Evolutionary conservation across 306 rosid genomes (phyloP).

Genomic region (Cucurbita ficifolia): DNA sequence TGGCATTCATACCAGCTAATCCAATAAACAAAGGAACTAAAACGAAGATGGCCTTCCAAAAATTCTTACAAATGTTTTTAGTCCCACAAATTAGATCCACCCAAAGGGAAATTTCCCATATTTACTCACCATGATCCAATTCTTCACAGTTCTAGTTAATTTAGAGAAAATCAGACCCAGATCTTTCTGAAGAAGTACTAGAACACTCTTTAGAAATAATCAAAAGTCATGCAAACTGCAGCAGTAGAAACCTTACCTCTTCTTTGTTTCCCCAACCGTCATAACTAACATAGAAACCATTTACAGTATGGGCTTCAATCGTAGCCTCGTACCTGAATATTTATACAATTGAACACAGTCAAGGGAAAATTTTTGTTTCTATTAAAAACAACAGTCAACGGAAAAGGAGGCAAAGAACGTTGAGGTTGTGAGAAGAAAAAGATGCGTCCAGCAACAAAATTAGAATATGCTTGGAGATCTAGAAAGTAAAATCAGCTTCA

Average conservation of each 20-base stretch:
- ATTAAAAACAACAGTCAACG: neutral
- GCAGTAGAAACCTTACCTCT: conserved; percentile 50
- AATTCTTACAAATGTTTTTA: neutral
- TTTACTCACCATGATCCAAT: neutral
- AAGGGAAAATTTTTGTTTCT: neutral
- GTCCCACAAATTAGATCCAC: neutral
- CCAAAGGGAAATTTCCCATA: neutral
- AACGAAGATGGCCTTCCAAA: neutral
- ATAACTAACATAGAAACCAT: conserved; percentile 64
- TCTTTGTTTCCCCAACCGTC: conserved; percentile 89
- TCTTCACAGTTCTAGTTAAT: neutral
- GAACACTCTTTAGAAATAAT: neutral
- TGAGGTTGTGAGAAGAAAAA: neutral
- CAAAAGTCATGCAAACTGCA: neutral
- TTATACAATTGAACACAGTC: conserved; percentile 25
- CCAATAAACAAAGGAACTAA: neutral
- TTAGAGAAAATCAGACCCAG: neutral
- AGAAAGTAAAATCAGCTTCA: neutral
- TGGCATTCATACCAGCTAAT: neutral
- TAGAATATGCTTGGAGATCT: neutral
- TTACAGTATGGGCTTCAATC: conserved; percentile 55
- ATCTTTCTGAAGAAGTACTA: neutral
- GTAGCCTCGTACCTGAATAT: conserved; percentile 80
- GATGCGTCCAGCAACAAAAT: neutral
- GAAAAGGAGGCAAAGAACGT: neutral